phyloP scores from a whole-genome alignment of 2,329 filamentous ascomycete species.

The Aspergillus persii region DNA sequence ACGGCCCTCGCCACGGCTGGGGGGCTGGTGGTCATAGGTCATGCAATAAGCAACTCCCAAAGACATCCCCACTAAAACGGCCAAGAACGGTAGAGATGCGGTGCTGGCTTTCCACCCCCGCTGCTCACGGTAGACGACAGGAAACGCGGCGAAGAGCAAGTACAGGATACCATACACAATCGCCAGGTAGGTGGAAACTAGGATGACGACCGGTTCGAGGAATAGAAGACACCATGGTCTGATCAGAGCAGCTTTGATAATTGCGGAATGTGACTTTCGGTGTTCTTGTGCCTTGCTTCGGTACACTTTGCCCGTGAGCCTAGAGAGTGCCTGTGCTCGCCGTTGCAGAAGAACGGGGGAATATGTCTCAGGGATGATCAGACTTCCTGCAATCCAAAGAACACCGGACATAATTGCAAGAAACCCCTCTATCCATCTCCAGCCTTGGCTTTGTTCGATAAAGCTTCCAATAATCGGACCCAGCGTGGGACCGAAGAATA shows the following conservation, averaged over 20 bases:
- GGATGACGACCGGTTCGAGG: constrained; percentile 47
- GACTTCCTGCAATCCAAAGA: constrained; percentile 42
- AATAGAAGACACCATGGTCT: constrained; percentile 47
- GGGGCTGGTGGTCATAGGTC: constrained; percentile 23
- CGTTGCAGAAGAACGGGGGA: constrained; percentile 47
- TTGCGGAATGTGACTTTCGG: background rate
- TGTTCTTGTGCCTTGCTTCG: constrained; percentile 26
- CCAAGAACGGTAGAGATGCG: constrained; percentile 45
- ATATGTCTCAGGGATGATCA: constrained; percentile 32
- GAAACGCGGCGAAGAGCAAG: constrained; percentile 50
- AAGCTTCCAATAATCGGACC: constrained; percentile 66
- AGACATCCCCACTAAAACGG: constrained; percentile 39
- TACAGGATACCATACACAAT: constrained; percentile 50
- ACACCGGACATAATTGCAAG: constrained; percentile 59
- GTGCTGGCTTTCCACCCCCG: constrained; percentile 45
- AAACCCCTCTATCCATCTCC: constrained; percentile 64
- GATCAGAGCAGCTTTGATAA: constrained; percentile 42
- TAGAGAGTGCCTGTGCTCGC: constrained; percentile 44
- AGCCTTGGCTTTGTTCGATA: constrained; percentile 58
- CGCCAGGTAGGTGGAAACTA: constrained; percentile 46
- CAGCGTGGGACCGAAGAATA: constrained; percentile 61
- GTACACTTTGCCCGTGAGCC: constrained; percentile 47
- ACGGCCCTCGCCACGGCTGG: background rate
- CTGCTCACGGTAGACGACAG: constrained; percentile 44
- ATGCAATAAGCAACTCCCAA: constrained; percentile 36